These are phyloP conservation scores for Fusarium subtropicale DNA, from an alignment of 2,329 filamentous ascomycete genomes.

Conservation along the genomic window DNA sequence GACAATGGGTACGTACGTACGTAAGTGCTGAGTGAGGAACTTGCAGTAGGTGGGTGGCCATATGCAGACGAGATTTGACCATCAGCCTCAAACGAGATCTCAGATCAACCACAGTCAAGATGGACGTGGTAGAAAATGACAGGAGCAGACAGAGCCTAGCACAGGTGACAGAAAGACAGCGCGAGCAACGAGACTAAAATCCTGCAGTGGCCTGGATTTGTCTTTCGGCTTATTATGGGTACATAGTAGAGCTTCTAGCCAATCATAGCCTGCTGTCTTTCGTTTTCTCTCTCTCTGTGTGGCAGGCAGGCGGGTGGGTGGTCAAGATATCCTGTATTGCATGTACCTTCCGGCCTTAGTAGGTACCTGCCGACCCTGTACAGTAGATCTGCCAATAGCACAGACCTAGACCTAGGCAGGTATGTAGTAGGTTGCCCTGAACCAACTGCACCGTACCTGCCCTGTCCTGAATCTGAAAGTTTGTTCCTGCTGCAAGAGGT, in stretches of 20 bases:
- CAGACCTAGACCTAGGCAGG: no score
- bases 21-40: slow-evolving; percentile 1
- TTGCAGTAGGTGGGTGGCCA: slow-evolving; percentile 5
- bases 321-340: slow-evolving; percentile 7
- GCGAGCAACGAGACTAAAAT: slow-evolving; percentile 35
- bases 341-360: not conserved
- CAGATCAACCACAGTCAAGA: slow-evolving; percentile 35
- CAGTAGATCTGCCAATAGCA: slow-evolving; percentile 8
- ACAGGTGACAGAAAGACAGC: slow-evolving; percentile 13
- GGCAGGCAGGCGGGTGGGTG: slow-evolving; percentile 15
- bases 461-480: slow-evolving; percentile 11
- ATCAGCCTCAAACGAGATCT: slow-evolving; percentile 45
- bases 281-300: not conserved
- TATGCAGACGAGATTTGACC: slow-evolving; percentile 44
- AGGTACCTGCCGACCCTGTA: not conserved
- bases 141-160: slow-evolving; percentile 20
- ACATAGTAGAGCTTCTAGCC: not conserved
- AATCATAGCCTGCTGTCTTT: not conserved
- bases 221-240: slow-evolving; percentile 24
- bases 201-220: slow-evolving; percentile 10
- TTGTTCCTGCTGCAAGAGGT: slow-evolving; percentile 23
- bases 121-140: slow-evolving; percentile 41
- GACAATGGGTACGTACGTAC: not conserved
- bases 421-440: slow-evolving; percentile 9
- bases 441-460: slow-evolving; percentile 1